Evolutionary conservation across 257 asterid species (phyloP), one percentile per base, ranked within the genome.

Genomic region (Ilex aquifolium): DNA sequence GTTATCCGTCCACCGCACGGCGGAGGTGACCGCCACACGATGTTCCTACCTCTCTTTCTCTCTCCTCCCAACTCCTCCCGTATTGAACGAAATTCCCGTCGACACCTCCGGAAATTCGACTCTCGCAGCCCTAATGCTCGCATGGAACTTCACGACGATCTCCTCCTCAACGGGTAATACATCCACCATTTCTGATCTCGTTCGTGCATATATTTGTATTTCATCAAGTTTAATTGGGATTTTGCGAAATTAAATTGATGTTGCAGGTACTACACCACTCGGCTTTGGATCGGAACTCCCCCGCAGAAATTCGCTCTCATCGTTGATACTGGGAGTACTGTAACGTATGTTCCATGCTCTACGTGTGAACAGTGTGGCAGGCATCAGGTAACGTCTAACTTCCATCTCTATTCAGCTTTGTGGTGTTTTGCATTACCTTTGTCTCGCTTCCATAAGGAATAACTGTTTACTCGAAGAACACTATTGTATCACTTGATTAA

Each of bases 261-360:
- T 62, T 79, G 78, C 81, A 91, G 98, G 75, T 91, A 91, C 67
- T 91, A 91, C 64, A 86, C 98, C n/a, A 86, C 95, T 66, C 88
- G 92, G 52, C 71, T 91, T 30, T 88, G 88, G 98, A 91, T 91
- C 82, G 98, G 98, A 60, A 81, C 95, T 13, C 98, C 98, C 16
- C 95, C 95, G 21, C 98, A 91, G 88, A 75, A 63, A 75, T 91
- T 91, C 64, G 95, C 98, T 10, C 85, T 91, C 49, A 91, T 91
- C 50, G 96, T 91, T n/a, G 98, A 91, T 74, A 86, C 98, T 0
- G 98, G 98, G 39, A 91, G 98, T 65, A 86, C 96, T n/a, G 98
- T 91, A 56, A 91, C 98, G 50, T 91, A 86, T 73, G 98, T 91
- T 58, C 98, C 98, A 31, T 91, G 98, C 70, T 63, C 95, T 46